Evolutionary conservation across 2,329 filamentous ascomycete species (phyloP), one percentile per base, ranked within the genome.

Genomic region (Chaetomiaceae sp.): DNA sequence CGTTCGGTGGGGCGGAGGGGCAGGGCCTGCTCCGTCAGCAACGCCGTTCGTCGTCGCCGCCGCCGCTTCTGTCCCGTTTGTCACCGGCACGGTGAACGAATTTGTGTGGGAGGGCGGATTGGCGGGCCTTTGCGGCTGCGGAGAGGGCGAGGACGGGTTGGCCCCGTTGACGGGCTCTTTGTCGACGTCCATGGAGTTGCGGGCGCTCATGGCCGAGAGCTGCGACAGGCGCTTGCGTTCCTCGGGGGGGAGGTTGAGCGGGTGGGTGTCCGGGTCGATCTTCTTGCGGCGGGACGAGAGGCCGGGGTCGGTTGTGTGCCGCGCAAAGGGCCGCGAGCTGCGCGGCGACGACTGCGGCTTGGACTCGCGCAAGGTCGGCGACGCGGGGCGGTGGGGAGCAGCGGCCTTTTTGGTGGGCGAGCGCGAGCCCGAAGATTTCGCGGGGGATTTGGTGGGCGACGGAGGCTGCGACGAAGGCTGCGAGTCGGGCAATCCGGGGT

Each of bases 221-320:
- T 75, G 76, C 39, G 84, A 88, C 48, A 86, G 68, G 52, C 87
- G 81, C 65, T 86, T 85, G 60, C 88, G 79, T 75, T 95, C 84
- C 71, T 95, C 89, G 38, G 89, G 89, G 2, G 85, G 88, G 18
- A 95, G 79, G 62, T 96, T 96, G 42, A 96, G 77, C 32, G 91
- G 91, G 66, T 96, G 90, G 3, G 81, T 84, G 63, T 91, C 79
- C 54, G 74, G 74, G 62, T 87, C 82, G 61, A 72, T 67, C 63
- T 79, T 79, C 58, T 68, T 69, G 53, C 75, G 51, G 39, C 54
- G 71, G 27, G 64, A 71, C 24, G 68, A 70, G 17, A 64, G 66
- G 42, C 66, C 65, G 19, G 71, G 65, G 48, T 77, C 74, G 49
- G 71, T 72, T 30, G 73, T 66, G 51, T 75, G 69, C 50, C 74